phyloP scores from a whole-genome alignment of 1,284 basidiomycete species.

The Prillingera fragicola region DNA sequence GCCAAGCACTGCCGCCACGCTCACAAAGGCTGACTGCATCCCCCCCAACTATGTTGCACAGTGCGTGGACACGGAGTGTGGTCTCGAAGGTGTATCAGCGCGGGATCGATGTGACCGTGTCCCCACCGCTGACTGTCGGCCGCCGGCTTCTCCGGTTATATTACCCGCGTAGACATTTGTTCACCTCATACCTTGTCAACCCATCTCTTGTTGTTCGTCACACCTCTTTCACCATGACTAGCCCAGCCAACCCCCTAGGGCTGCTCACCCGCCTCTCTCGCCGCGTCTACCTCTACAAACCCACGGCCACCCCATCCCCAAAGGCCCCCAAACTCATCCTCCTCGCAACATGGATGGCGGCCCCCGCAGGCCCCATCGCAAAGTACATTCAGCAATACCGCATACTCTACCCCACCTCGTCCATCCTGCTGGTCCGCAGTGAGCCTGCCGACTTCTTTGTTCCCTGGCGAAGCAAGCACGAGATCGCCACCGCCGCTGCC shows the following conservation, averaged over 20 bases:
- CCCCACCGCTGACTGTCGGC: no score
- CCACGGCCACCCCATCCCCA: not conserved
- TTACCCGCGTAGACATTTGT: no score
- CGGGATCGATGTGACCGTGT: no score
- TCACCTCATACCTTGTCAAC: no score
- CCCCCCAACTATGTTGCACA: no score
- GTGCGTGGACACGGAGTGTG: no score
- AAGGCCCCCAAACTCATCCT: slow-evolving; percentile 8
- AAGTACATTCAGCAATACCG: slow-evolving; percentile 17
- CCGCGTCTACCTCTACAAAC: slow-evolving; percentile 4
- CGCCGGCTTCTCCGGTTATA: no score
- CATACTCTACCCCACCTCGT: slow-evolving; percentile 6
- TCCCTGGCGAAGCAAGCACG: not conserved
- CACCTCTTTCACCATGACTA: not conserved
- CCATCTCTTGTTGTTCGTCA: no score
- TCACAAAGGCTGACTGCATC: no score
- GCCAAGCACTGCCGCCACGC: no score
- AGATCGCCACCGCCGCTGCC: not conserved
- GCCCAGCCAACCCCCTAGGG: not conserved
- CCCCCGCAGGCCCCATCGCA: slow-evolving; percentile 6
- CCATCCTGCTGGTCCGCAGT: slow-evolving; percentile 13
- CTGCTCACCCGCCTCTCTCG: not conserved
- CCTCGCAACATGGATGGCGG: slow-evolving; percentile 19
- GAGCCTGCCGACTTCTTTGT: slow-evolving; percentile 9
- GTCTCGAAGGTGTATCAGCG: no score